phyloP scores from a whole-genome alignment of 2,329 filamentous ascomycete species.

The Colletotrichum navitas region DNA sequence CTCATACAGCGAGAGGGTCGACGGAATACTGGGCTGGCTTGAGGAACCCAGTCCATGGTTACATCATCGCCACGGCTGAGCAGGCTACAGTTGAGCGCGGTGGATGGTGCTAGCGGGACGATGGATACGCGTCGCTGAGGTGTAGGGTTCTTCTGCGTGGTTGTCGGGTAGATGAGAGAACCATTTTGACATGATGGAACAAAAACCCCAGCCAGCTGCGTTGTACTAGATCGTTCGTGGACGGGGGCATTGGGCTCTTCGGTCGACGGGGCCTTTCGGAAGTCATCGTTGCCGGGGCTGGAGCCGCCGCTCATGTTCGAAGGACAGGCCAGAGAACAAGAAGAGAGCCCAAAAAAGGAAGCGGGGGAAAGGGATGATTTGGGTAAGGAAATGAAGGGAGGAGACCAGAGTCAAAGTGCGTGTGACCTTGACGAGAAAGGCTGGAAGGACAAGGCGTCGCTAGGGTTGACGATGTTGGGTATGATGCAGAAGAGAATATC shows the following conservation, averaged over 20 bases:
- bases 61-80: constrained; percentile 9
- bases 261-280: not conserved
- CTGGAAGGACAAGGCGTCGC: too few relatives aligned
- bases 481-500: not conserved
- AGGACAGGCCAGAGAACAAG: fast-evolving
- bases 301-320: not conserved
- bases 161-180: constrained; percentile 15
- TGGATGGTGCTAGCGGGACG: constrained; percentile 15
- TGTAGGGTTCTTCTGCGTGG: constrained; percentile 2
- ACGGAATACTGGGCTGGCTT: constrained; percentile 9
- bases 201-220: constrained; percentile 14
- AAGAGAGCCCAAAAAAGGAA: not conserved
- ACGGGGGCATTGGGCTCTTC: not conserved
- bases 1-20: constrained; percentile 34
- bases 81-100: constrained; percentile 35
- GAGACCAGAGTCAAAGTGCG: not conserved
- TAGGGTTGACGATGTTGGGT: not conserved
- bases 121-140: constrained; percentile 1
- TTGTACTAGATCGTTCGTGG: not conserved
- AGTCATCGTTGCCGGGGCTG: not conserved
- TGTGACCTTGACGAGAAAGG: too few relatives aligned
- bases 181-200: constrained; percentile 14
- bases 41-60: constrained; percentile 9
- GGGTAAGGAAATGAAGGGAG: not conserved
- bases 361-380: not conserved